These are phyloP conservation scores for Meripilus lineatus DNA, from an alignment of 1,284 basidiomycete species.

Conservation along the genomic window DNA sequence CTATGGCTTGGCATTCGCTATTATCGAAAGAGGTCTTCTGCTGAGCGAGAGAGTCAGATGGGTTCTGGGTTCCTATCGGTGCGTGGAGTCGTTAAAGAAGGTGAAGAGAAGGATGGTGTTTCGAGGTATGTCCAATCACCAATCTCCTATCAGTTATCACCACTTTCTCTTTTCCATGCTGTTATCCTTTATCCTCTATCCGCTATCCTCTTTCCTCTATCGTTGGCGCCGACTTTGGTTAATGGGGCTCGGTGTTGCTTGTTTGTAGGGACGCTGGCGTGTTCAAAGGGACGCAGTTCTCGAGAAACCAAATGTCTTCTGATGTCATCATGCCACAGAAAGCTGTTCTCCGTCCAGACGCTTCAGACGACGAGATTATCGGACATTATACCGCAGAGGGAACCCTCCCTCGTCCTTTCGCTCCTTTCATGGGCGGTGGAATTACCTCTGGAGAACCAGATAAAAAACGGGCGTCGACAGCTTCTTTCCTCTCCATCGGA, in stretches of 20 bases:
- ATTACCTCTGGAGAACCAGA: conserved; percentile 2
- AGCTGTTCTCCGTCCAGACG: conserved; percentile 33
- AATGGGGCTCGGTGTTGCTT: too few species aligned
- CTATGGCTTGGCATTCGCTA: conserved; percentile 37
- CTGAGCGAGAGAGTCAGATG: conserved; percentile 32
- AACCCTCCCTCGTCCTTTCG: conserved; percentile 43
- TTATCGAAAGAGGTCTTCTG: conserved; percentile 35
- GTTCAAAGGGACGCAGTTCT: conserved; percentile 30
- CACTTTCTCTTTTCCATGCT: background rate
- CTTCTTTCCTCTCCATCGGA: conserved; percentile 23
- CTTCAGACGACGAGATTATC: conserved; percentile 38
- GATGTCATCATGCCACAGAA: conserved; percentile 49
- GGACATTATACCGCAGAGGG: conserved; percentile 42
- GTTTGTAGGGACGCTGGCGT: conserved; percentile 2
- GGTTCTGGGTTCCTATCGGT: conserved; percentile 43
- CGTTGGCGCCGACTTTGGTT: too few species aligned
- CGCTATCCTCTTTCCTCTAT: too few species aligned
- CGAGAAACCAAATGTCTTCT: conserved; percentile 35
- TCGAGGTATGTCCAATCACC: background rate
- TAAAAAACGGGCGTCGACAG: conserved; percentile 15
- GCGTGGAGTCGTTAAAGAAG: conserved; percentile 38
- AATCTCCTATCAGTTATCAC: background rate
- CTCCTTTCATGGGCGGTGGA: conserved; percentile 31
- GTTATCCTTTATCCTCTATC: conserved; percentile 1
- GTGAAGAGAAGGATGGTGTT: conserved; percentile 17